Percentiles rank a stretch among this genome's conserved stretches.
Conservation (phyloP, 176 grass and related monocot genomes). For the Juncus effusus region DNA sequence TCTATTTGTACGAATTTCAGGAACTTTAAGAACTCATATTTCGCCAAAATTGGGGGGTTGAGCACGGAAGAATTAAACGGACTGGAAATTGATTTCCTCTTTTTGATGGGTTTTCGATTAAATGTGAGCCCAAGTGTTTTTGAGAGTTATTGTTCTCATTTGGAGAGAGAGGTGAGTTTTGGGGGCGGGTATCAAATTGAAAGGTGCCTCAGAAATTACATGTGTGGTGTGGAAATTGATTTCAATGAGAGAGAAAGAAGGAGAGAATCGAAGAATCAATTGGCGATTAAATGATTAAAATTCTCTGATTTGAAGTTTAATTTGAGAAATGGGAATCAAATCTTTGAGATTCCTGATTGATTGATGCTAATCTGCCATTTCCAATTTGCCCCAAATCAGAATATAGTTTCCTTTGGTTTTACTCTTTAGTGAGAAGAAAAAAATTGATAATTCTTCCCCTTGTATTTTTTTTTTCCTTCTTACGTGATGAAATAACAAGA, state of each 20-base stretch:
- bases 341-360: no score
- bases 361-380: no score
- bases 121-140: slow-evolving; percentile 65
- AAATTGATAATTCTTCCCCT: no score
- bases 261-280: slow-evolving; percentile 13
- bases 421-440: no score
- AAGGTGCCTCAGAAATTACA: slow-evolving; percentile 42
- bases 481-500: no score
- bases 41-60: slow-evolving; percentile 70
- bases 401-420: no score
- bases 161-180: slow-evolving; percentile 75
- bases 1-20: not conserved
- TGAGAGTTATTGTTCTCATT: slow-evolving; percentile 73
- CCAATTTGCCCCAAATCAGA: no score
- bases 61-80: slow-evolving; percentile 45
- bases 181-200: slow-evolving; percentile 62
- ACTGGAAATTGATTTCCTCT: slow-evolving; percentile 76
- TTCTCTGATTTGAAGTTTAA: not conserved
- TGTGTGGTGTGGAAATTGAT: slow-evolving; percentile 36
- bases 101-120: slow-evolving; percentile 81
- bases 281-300: slow-evolving; percentile 22
- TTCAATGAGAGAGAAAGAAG: slow-evolving; percentile 18
- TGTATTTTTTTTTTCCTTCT: no score
- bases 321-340: no score
- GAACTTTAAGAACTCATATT: slow-evolving; percentile 81